phyloP scores from a whole-genome alignment of 176 grass and related monocot genomes.

The Rhynchospora tenuis region DNA sequence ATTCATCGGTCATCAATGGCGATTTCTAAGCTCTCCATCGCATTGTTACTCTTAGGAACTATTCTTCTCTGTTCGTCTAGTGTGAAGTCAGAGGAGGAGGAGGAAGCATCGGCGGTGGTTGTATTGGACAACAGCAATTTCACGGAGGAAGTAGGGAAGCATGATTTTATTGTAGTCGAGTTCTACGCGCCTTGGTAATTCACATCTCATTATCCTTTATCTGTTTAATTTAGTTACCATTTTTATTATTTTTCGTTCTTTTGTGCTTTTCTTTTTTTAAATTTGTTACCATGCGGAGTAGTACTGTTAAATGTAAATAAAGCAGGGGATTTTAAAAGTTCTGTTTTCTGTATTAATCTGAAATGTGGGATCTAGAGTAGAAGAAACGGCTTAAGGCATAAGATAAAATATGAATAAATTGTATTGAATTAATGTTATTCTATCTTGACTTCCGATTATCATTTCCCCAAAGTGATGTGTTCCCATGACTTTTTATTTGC shows the following conservation, averaged over 20 bases:
- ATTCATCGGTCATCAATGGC: constrained; percentile 33
- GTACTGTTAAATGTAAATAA: not conserved
- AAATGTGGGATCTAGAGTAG: not conserved
- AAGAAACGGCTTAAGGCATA: too few species aligned
- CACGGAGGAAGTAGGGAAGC: constrained; percentile 53
- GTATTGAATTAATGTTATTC: too few species aligned
- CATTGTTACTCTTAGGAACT: constrained; percentile 16
- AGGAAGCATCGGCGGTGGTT: constrained; percentile 36
- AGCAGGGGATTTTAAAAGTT: not conserved
- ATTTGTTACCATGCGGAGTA: not conserved
- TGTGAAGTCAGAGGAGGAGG: not conserved
- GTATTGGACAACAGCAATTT: constrained; percentile 54
- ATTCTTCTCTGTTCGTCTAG: constrained; percentile 32
- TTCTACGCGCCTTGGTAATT: constrained; percentile 89
- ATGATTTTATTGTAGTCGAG: constrained; percentile 68
- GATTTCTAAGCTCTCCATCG: constrained; percentile 30
- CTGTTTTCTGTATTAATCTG: not conserved
- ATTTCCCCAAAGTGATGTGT: too few species aligned
- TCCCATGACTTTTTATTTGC: too few species aligned
- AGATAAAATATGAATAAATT: too few species aligned
- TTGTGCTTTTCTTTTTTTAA: not conserved
- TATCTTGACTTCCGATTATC: too few species aligned
- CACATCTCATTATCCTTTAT: not conserved
- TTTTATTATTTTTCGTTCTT: not conserved
- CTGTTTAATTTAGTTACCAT: not conserved